phyloP scores from a whole-genome alignment of 2,329 filamentous ascomycete genomes.

The Penicillium rolfsii region DNA sequence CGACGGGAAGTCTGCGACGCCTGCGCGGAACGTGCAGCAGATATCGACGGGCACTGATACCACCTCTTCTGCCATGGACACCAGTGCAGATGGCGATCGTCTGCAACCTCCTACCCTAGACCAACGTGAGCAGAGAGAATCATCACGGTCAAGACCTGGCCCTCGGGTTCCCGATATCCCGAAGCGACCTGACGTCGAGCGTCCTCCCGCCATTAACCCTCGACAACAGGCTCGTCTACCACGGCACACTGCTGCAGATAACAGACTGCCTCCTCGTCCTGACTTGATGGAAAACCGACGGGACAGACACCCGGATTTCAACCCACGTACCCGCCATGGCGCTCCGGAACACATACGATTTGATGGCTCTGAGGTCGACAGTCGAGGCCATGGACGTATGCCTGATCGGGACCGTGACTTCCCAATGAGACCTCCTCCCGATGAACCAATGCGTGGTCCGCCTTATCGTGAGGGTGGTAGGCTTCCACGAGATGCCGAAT shows the following conservation, averaged over 20 bases:
- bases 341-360: constrained; percentile 44
- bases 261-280: constrained; percentile 42
- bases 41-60: constrained; percentile 7
- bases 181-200: constrained; percentile 46
- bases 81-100: constrained; percentile 14
- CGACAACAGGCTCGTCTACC: constrained; percentile 44
- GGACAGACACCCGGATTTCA: constrained; percentile 44
- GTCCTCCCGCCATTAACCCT: constrained; percentile 30
- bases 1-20: constrained; percentile 14
- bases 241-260: constrained; percentile 36
- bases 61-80: constrained; percentile 19
- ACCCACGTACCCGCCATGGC: constrained; percentile 42
- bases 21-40: constrained; percentile 18
- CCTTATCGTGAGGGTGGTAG: constrained; percentile 40
- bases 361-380: constrained; percentile 39
- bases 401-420: constrained; percentile 44
- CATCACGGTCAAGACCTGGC: constrained; percentile 31
- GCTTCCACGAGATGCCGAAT: constrained; percentile 42
- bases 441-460: constrained; percentile 46
- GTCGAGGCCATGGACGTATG: constrained; percentile 42
- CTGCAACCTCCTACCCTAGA: constrained; percentile 5
- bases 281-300: constrained; percentile 45
- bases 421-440: constrained; percentile 35
- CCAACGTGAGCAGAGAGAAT: constrained; percentile 14
- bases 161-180: constrained; percentile 39